Percentiles rank a stretch among this genome's conserved stretches.
Conservation (phyloP, 495 filamentous ascomycete species). For the Lophiotrema nucula region DNA sequence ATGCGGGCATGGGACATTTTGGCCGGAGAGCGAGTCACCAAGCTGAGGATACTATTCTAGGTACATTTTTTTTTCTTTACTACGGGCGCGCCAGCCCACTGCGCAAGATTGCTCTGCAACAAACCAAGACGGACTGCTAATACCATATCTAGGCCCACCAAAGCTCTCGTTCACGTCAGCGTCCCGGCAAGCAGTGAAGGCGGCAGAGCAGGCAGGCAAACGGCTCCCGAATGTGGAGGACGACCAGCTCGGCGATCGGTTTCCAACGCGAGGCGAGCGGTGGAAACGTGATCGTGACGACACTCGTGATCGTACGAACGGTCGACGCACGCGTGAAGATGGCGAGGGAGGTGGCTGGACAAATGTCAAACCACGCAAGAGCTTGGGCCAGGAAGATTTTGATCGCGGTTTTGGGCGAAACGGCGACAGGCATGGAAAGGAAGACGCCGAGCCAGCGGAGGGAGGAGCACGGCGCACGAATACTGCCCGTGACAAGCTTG, state of each 20-base stretch:
- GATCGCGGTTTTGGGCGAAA: slow-evolving; percentile 56
- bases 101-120: no score
- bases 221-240: slow-evolving; percentile 5
- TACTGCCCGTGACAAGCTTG: slow-evolving; percentile 22
- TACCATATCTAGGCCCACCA: slow-evolving; percentile 83
- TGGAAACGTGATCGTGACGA: slow-evolving; percentile 34
- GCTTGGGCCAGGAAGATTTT: slow-evolving; percentile 54
- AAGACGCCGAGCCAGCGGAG: slow-evolving; percentile 22
- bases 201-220: slow-evolving; percentile 16
- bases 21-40: slow-evolving; percentile 62
- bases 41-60: no score
- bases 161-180: slow-evolving; percentile 84
- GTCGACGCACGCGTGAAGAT: slow-evolving; percentile 50
- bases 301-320: slow-evolving; percentile 43
- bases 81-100: no score
- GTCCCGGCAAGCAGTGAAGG: slow-evolving; percentile 46
- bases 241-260: slow-evolving; percentile 23
- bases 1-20: slow-evolving; percentile 54
- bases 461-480: slow-evolving; percentile 13
- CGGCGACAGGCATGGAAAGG: slow-evolving; percentile 55
- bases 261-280: slow-evolving; percentile 19
- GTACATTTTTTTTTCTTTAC: no score
- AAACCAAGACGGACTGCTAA: slow-evolving; percentile 77
- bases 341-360: slow-evolving; percentile 62
- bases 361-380: slow-evolving; percentile 53